These are phyloP conservation scores for Tricholoma matsutake DNA, from an alignment of 768 basidiomycete species.

Conservation along the genomic window DNA sequence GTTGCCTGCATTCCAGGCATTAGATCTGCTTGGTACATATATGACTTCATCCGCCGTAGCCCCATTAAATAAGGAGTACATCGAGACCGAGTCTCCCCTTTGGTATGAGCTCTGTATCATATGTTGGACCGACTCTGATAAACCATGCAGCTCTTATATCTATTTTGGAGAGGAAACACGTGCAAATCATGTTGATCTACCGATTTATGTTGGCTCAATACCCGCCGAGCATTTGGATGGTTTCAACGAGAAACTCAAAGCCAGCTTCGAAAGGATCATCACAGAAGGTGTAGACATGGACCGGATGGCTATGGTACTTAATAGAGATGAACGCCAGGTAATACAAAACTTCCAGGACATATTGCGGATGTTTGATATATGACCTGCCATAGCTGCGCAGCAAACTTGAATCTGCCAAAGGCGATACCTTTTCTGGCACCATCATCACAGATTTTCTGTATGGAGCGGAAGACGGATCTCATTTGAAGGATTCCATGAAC, in stretches of 20 bases:
- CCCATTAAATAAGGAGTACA: slow-evolving; percentile 85
- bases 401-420: slow-evolving; percentile 78
- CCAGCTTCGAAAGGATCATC: slow-evolving; percentile 66
- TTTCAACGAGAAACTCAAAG: slow-evolving; percentile 66
- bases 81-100: slow-evolving; percentile 87
- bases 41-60: slow-evolving; percentile 82
- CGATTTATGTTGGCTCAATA: slow-evolving; percentile 79
- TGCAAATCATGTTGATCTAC: slow-evolving; percentile 67
- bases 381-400: slow-evolving; percentile 62
- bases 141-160: slow-evolving; percentile 65
- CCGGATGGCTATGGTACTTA: slow-evolving; percentile 82
- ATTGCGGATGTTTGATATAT: slow-evolving; percentile 1
- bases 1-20: slow-evolving; percentile 46
- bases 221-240: slow-evolving; percentile 75
- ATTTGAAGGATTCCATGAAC: slow-evolving; percentile 69
- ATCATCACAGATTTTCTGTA: slow-evolving; percentile 87
- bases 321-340: slow-evolving; percentile 86
- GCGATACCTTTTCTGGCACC: slow-evolving; percentile 71
- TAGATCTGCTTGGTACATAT: slow-evolving; percentile 85
- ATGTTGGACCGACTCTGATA: slow-evolving; percentile 4
- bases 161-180: slow-evolving; percentile 78
- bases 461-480: slow-evolving; percentile 77
- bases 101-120: slow-evolving; percentile 49
- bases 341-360: not conserved
- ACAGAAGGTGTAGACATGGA: slow-evolving; percentile 84